Evolutionary conservation across 306 rosid species (phyloP), one percentile per base, ranked within the genome.

Genomic region (Vigna trinervia): DNA sequence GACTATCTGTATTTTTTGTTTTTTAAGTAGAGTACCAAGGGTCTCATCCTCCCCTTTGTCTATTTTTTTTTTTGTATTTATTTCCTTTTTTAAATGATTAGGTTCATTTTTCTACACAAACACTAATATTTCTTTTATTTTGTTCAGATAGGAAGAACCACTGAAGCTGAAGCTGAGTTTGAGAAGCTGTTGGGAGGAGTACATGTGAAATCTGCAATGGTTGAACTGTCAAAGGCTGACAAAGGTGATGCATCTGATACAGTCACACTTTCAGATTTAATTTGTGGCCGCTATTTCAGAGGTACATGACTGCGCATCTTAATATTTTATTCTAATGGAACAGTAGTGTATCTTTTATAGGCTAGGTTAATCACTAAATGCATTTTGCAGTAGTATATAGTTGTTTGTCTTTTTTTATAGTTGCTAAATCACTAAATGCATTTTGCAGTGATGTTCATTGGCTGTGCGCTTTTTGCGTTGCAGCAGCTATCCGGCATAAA

Each of bases 401-500:
- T 47, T 83, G 69, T 69, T 50, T 6, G 41, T 36, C 41, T 36
- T 1, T 74, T 30, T 67, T 84, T 30, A 75, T 43, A 46, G 58
- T 81, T 84, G 58, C 86, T 86, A 81, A 76, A 78, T 79, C 56
- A 43, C 73, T 38, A 81, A 64, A 69, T 61, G 75, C 76, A 71
- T 90, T 85, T 90, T 90, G 96, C 96, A 92, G 97, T 90, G 90
- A 83, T 90, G 81, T 89, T 86, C 91, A 86, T 90, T 76, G 97
- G 97, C 67, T 92, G 92, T 79, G 8, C 87, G 53, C 93, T 92
- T 87, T 90, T 89, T 85, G 96, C 94, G 54, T 90, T 92, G 75
- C 97, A 92, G 89, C 97, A 92, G 85, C 91, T 92, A 13, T 90
- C 97, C 56, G 97, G 97, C 86, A 90, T 92, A 85, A 92, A 92